Evolutionary conservation across 139 green algal genomes (phyloP).

Genomic region (Spirogloea muscicola): DNA sequence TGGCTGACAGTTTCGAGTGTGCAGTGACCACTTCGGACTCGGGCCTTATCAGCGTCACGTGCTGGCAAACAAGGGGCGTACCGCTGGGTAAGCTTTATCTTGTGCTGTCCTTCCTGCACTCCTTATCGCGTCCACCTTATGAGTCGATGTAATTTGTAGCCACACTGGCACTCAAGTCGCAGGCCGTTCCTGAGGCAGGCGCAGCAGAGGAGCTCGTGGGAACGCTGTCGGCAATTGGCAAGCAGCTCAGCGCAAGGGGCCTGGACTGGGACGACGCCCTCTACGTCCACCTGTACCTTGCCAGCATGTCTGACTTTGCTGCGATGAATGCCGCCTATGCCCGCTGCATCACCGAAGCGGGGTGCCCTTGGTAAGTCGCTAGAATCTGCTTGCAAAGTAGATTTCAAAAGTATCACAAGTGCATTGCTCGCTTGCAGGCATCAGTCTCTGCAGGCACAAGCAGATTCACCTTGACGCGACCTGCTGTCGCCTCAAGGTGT

Average conservation of each 20-base stretch:
- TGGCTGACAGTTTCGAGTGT: background rate
- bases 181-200: too few relatives aligned
- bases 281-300: constrained; percentile 83
- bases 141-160: background rate
- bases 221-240: constrained; percentile 18
- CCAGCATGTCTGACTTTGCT: constrained; percentile 84
- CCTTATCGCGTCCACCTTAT: background rate
- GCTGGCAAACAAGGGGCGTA: background rate
- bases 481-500: too few relatives aligned
- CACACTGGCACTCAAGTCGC: background rate
- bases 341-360: constrained; percentile 19
- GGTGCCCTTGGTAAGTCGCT: too few relatives aligned
- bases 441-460: too few relatives aligned
- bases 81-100: background rate
- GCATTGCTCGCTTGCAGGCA: too few relatives aligned
- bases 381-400: too few relatives aligned
- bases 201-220: background rate
- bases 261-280: constrained; percentile 56
- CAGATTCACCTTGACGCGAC: too few relatives aligned
- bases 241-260: constrained; percentile 35
- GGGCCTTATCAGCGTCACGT: background rate
- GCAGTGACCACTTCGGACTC: background rate
- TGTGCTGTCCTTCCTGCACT: background rate
- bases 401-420: constrained; percentile 51
- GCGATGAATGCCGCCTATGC: constrained; percentile 78